A percentile compares a stretch with the other conserved stretches of the same genome.
Evolutionary conservation across 805 yeast genomes (phyloP).

Genomic region (Pichia nanzhaoensis): DNA sequence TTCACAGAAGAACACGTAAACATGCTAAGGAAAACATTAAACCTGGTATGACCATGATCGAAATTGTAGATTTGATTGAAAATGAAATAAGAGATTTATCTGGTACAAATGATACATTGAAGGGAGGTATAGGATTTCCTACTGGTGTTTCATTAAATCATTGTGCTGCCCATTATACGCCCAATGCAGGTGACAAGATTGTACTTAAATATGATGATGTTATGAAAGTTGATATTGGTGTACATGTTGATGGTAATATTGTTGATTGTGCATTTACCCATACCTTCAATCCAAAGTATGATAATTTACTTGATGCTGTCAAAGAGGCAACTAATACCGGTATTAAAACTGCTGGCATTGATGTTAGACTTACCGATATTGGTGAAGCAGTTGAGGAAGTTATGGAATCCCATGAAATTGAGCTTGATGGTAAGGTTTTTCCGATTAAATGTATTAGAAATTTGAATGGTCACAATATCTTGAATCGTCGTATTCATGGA

Average conservation of each 20-base stretch:
- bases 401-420: constrained; percentile 95
- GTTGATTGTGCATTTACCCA: constrained; percentile 94
- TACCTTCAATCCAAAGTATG: constrained; percentile 80
- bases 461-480: constrained; percentile 90
- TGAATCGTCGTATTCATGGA: constrained; percentile 78
- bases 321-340: constrained; percentile 93
- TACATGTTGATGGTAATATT: constrained; percentile 90
- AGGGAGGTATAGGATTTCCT: constrained; percentile 95
- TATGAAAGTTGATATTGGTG: constrained; percentile 95
- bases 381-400: constrained; percentile 96
- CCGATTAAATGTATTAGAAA: constrained; percentile 88
- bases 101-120: constrained; percentile 47
- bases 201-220: constrained; percentile 82
- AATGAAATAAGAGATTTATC: constrained; percentile 71
- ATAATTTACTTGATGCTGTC: constrained; percentile 75
- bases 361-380: constrained; percentile 88
- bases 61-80: constrained; percentile 85
- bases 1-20: constrained; percentile 85
- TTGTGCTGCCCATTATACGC: constrained; percentile 97
- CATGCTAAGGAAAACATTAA: constrained; percentile 65
- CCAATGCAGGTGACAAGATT: constrained; percentile 88
- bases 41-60: constrained; percentile 91
- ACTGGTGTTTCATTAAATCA: constrained; percentile 93
- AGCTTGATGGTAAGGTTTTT: constrained; percentile 74
- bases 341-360: constrained; percentile 87